Base-by-base conservation (phyloP, 2,329 filamentous ascomycete genomes). In the Teratosphaeria epicoccoides region DNA sequence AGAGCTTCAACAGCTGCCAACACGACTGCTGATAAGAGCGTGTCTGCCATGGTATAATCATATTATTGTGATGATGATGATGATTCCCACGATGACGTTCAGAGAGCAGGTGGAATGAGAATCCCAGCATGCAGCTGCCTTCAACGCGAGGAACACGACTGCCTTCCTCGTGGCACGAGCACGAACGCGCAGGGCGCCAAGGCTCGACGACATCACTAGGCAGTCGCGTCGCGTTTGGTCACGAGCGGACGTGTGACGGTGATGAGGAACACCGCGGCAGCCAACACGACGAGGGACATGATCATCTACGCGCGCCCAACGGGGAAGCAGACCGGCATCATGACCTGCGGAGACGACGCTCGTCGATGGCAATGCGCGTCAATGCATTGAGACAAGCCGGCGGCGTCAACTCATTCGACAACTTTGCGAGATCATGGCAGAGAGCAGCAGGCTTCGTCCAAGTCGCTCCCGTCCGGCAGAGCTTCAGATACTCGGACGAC, bases 381-480 rank as follows among this genome's bases (percentile, higher is more conserved):
- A 69, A 71, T 46, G 70, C 74, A 6, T 55, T 74, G 20, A 62
- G 87, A 59, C 83, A 95, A 55, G 84, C 87, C 46, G 93, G 91
- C 57, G 91, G 91, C 48, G 85, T 90, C 55, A 97, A 97, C 74
- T 94, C 87, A 69, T 86, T 97, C 62, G 85, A 93, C 64, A 95
- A 90, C 63, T 97, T 97, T 66, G 87, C 90, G 44, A 81, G 86
- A 55, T 95, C 88, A 61, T 95, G 89, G 86, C 88, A 91, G 70
- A 83, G 91, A 66, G 91, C 91, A 33, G 88, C 89, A 24, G 84
- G 79, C 52, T 97, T 97, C 69, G 80, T 82, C 57, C 90, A 96
- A 68, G 87, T 95, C 59, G 84, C 93, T 28, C 88, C 88, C 4
- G 83, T 87, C 51, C 81, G 83, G 14, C 82, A 83, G 12, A 84